Percentiles rank a stretch among this genome's conserved stretches.
Conservation (phyloP, 352 stramenopile genomes). For the Phytophthora pistaciae region DNA sequence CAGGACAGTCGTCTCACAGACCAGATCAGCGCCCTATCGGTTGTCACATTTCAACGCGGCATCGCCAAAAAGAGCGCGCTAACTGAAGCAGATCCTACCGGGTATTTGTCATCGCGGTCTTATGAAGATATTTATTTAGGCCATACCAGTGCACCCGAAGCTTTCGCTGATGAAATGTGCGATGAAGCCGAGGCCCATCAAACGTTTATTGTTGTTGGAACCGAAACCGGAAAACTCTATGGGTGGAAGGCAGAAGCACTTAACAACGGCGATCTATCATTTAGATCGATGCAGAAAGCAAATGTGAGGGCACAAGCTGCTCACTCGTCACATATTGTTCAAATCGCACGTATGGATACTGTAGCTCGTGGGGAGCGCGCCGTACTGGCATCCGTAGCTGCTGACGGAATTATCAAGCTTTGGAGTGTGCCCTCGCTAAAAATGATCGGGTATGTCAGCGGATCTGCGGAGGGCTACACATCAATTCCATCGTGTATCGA, state of each 20-base stretch:
- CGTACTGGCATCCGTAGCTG: slow-evolving; percentile 51
- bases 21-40: slow-evolving; percentile 46
- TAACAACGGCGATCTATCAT: neutral
- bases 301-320: slow-evolving; percentile 30
- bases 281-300: slow-evolving; percentile 34
- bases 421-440: slow-evolving; percentile 53
- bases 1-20: slow-evolving; percentile 54
- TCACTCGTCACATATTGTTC: slow-evolving; percentile 63
- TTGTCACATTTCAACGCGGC: slow-evolving; percentile 19
- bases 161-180: neutral
- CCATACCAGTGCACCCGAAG: neutral
- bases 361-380: neutral
- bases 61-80: neutral
- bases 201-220: slow-evolving; percentile 43
- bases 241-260: slow-evolving; percentile 38
- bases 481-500: slow-evolving; percentile 51
- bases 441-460: slow-evolving; percentile 54
- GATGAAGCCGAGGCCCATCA: neutral
- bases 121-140: slow-evolving; percentile 7
- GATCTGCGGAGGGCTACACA: slow-evolving; percentile 32
- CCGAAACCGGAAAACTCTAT: slow-evolving; percentile 51
- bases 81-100: slow-evolving; percentile 5
- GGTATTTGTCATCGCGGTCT: slow-evolving; percentile 16
- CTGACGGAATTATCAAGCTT: slow-evolving; percentile 69
- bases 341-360: slow-evolving; percentile 31